Conservation (phyloP, 2,329 filamentous ascomycete species). For the Ophiocordyceps sinensis region DNA sequence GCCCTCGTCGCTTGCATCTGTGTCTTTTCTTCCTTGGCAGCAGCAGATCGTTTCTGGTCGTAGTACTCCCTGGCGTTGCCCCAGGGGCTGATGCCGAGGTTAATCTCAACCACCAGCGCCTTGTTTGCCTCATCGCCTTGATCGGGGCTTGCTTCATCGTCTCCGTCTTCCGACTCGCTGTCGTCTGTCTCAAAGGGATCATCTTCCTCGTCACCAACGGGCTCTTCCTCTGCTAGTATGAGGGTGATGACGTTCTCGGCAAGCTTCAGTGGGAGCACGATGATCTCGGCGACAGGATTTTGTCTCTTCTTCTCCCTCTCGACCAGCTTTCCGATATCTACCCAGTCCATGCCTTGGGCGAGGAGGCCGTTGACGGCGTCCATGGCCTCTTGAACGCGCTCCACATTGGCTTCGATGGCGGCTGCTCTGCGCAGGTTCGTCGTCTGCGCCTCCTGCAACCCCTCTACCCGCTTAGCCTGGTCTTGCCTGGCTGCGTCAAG, state of each 20-base stretch:
- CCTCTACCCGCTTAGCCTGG: conserved; percentile 73
- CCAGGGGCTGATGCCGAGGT: conserved; percentile 71
- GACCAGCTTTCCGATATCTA: conserved; percentile 75
- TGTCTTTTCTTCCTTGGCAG: conserved; percentile 78
- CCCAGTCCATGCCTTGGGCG: conserved; percentile 93
- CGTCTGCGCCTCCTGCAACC: conserved; percentile 66
- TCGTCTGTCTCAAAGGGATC: conserved; percentile 54
- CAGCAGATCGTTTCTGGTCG: conserved; percentile 72
- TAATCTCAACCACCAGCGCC: conserved; percentile 63
- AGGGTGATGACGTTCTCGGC: conserved; percentile 82
- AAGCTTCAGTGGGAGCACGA: conserved; percentile 76
- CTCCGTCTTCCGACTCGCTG: conserved; percentile 28
- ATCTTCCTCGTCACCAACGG: conserved; percentile 45
- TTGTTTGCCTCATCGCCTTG: conserved; percentile 32
- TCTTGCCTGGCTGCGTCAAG: conserved; percentile 73
- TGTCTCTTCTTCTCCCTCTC: conserved; percentile 68
- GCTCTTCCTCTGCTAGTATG: conserved; percentile 55
- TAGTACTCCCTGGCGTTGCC: conserved; percentile 87
- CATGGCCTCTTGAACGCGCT: conserved; percentile 83
- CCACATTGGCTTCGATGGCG: conserved; percentile 79
- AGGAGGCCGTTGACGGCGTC: conserved; percentile 88
- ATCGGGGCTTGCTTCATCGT: conserved; percentile 15
- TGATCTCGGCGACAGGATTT: conserved; percentile 77
- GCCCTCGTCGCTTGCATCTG: conserved; percentile 67
- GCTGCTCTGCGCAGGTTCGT: conserved; percentile 78